phyloP scores from a whole-genome alignment of 345 rosid genomes.

The Corchorus capsularis region DNA sequence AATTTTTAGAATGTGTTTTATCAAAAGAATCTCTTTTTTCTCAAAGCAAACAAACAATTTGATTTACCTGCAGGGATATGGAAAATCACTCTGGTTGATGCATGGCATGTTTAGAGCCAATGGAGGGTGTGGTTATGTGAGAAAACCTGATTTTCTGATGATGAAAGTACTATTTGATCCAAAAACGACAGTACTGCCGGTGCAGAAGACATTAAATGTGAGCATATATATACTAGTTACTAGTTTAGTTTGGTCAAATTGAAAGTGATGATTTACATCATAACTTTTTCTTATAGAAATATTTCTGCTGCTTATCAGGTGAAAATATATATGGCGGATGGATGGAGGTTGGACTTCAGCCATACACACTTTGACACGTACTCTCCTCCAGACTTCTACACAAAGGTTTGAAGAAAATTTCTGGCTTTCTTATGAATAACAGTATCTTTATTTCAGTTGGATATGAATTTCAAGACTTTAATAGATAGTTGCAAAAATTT shows the following conservation, averaged over 20 bases:
- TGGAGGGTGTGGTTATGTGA: conserved; percentile 90
- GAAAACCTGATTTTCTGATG: conserved; percentile 75
- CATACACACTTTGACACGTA: conserved; percentile 80
- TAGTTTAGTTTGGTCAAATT: neutral
- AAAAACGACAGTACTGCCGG: conserved; percentile 39
- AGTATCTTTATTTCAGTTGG: neutral
- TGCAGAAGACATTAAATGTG: conserved; percentile 67
- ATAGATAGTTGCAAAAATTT: neutral
- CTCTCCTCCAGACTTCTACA: conserved; percentile 95
- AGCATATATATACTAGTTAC: neutral
- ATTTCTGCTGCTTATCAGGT: conserved; percentile 42
- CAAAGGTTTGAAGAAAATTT: conserved; percentile 49
- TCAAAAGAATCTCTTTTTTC: neutral
- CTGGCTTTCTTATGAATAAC: neutral
- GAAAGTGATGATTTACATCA: neutral
- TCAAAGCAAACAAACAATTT: neutral
- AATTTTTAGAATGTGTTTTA: neutral
- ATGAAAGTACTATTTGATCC: conserved; percentile 65
- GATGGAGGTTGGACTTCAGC: conserved; percentile 81
- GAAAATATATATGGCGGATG: conserved; percentile 85
- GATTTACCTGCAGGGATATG: conserved; percentile 56
- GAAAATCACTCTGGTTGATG: conserved; percentile 85
- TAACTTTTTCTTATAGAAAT: neutral
- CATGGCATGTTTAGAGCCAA: conserved; percentile 95
- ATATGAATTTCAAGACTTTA: neutral